These are phyloP conservation scores for Spongispora temasekensis DNA, from an alignment of 1,284 basidiomycete species.

Conservation along the genomic window DNA sequence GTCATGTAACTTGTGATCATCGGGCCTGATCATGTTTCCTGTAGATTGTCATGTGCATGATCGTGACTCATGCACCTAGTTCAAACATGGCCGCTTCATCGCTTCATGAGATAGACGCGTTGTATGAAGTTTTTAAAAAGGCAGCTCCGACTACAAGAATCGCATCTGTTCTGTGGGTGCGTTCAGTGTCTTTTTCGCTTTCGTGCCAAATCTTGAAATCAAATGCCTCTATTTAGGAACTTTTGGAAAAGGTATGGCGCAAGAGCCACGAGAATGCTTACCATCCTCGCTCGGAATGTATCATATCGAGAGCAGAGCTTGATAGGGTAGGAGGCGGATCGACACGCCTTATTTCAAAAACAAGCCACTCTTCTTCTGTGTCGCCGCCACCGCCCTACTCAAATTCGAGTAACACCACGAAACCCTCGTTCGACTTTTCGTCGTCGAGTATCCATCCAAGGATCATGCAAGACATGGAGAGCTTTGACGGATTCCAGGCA, in stretches of 20 bases:
- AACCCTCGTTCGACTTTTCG: constrained; percentile 6
- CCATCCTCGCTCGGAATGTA: constrained; percentile 32
- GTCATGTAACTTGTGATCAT: background rate
- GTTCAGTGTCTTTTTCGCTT: constrained; percentile 16
- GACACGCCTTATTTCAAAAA: constrained; percentile 47
- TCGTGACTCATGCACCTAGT: constrained; percentile 58
- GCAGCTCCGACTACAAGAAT: constrained; percentile 47
- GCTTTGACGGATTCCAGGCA: constrained; percentile 41
- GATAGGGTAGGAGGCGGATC: constrained; percentile 61
- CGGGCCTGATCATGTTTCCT: constrained; percentile 4
- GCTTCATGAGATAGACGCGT: constrained; percentile 55
- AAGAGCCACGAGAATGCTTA: constrained; percentile 54
- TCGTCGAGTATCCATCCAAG: constrained; percentile 39
- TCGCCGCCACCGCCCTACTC: constrained; percentile 5
- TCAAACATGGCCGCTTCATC: constrained; percentile 57
- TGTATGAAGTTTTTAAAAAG: constrained; percentile 54
- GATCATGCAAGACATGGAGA: constrained; percentile 46
- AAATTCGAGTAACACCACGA: background rate
- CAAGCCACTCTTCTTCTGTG: constrained; percentile 12
- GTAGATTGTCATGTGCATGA: constrained; percentile 69
- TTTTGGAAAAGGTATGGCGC: constrained; percentile 49
- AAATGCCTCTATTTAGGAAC: constrained; percentile 38
- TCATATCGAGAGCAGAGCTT: constrained; percentile 48
- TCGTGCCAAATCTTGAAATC: background rate
- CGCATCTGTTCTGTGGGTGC: constrained; percentile 53